Evolutionary conservation across 169 alveolate species (phyloP).

Genomic region (Plasmodium relictum): DNA sequence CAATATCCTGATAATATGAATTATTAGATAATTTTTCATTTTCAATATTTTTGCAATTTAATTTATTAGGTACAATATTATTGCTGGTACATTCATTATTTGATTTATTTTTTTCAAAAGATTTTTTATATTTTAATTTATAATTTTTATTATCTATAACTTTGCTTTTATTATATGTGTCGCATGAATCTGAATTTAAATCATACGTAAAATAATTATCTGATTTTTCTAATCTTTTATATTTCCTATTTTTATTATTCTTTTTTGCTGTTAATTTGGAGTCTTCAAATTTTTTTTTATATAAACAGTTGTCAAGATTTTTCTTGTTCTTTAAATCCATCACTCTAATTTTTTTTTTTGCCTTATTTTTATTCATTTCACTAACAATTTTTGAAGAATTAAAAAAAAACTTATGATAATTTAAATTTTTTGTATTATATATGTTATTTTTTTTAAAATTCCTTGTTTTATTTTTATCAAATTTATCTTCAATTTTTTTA

Average conservation of each 20-base stretch:
- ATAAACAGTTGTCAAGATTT: conserved; percentile 11
- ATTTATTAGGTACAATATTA: not conserved
- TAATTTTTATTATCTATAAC: not conserved
- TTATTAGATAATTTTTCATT: not conserved
- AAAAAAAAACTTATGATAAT: conserved; percentile 11
- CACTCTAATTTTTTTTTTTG: conserved; percentile 10
- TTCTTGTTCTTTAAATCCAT: conserved; percentile 23
- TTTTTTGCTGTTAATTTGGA: not conserved
- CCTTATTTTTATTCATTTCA: conserved; percentile 4
- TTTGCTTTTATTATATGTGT: not conserved
- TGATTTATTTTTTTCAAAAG: not conserved
- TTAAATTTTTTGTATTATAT: conserved; percentile 10
- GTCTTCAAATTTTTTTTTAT: conserved; percentile 15
- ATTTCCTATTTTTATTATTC: conserved; percentile 8
- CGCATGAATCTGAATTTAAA: not conserved
- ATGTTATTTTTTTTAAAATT: conserved; percentile 4
- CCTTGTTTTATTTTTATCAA: conserved; percentile 7
- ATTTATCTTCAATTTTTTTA: not conserved
- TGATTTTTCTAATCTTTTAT: not conserved
- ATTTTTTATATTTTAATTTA: conserved; percentile 1
- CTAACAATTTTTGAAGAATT: not conserved
- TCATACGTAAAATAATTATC: conserved; percentile 2
- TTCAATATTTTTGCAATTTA: not conserved
- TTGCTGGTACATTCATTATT: not conserved
- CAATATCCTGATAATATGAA: not conserved